Evolutionary conservation across 2,329 filamentous ascomycete genomes (phyloP), one percentile per base, ranked within the genome.

Genomic region (Cucurbitaria berberidis): DNA sequence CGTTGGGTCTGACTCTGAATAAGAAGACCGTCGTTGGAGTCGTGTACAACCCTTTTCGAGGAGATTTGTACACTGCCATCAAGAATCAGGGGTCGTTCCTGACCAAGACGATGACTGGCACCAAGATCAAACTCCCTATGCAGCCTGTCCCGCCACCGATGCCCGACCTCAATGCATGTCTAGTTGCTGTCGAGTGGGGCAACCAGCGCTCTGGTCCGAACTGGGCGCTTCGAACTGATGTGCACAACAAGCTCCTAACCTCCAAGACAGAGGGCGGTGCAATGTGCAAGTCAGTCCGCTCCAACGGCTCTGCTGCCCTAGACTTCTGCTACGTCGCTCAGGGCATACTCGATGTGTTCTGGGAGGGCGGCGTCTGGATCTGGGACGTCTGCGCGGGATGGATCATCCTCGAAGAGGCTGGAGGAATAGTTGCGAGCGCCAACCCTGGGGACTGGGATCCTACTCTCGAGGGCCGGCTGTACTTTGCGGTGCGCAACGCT

Each of bases 251-350:
- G 36, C 60, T 76, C 0, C 56, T 76, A 21, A 70, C 72, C 0
- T 56, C 66, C 26, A 60, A 64, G 7, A 39, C 57, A 1, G 57
- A 55, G 0, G 72, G 66, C 15, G 73, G 73, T 19, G 69, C 69
- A 0, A 74, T 75, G 69, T 64, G 62, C 24, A 68, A 74, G 22
- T 70, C 66, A 0, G 58, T 73, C 11, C 73, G 73, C 15, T 69
- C 67, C 3, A 69, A 63, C 10, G 73, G 74, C 13, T 75, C 72
- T 2, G 73, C 73, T 0, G 74, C 73, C 0, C 62, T 76, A 1
- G 68, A 75, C 53, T 74, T 76, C 47, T 76, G 74, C 59, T 74
- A 74, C 51, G 73, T 76, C 1, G 74, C 73, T 1, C 66, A 69
- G 5, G 73, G 73, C 30, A 62, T 58, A 38, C 43, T 76, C 1